Percentiles rank a stretch among this genome's conserved stretches.
These are phyloP conservation scores for Ilex paraguariensis DNA, from an alignment of 305 asterid species.

Conservation along the genomic window DNA sequence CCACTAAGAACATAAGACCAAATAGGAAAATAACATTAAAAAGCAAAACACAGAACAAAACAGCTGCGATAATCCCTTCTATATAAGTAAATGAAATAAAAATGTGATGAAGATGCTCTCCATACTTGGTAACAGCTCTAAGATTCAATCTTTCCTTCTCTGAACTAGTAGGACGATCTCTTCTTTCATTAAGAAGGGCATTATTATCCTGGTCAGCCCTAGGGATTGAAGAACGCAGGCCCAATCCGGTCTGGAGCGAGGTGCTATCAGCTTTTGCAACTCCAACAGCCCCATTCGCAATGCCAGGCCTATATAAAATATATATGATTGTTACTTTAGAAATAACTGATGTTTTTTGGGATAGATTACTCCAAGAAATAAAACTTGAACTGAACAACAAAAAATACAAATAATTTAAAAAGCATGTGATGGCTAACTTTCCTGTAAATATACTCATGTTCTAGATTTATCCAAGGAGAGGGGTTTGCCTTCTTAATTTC, in stretches of 20 bases:
- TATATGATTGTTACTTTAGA: constrained; percentile 14
- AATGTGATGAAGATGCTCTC: neutral
- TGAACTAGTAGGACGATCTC: constrained; percentile 64
- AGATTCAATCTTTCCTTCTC: constrained; percentile 73
- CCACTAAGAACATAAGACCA: no score
- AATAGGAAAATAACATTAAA: no score
- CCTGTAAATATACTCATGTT: no score
- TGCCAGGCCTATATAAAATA: constrained; percentile 50
- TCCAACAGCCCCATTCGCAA: constrained; percentile 56
- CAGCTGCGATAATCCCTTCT: no score
- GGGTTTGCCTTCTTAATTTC: no score
- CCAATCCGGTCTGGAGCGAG: constrained; percentile 51
- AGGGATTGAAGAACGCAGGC: constrained; percentile 59
- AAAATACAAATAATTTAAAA: neutral
- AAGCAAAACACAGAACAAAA: no score
- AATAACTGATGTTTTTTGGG: constrained; percentile 6
- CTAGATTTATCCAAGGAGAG: no score
- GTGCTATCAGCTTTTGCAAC: constrained; percentile 64
- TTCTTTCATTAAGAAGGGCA: constrained; percentile 67
- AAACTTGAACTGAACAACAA: constrained; percentile 12
- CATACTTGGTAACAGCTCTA: constrained; percentile 80
- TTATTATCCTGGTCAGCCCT: constrained; percentile 67
- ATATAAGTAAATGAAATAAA: no score
- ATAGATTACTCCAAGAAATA: constrained; percentile 6
- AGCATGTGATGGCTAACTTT: no score